These are phyloP conservation scores for Chloropicon primus DNA, from an alignment of 139 green algal species.

Conservation along the genomic window DNA sequence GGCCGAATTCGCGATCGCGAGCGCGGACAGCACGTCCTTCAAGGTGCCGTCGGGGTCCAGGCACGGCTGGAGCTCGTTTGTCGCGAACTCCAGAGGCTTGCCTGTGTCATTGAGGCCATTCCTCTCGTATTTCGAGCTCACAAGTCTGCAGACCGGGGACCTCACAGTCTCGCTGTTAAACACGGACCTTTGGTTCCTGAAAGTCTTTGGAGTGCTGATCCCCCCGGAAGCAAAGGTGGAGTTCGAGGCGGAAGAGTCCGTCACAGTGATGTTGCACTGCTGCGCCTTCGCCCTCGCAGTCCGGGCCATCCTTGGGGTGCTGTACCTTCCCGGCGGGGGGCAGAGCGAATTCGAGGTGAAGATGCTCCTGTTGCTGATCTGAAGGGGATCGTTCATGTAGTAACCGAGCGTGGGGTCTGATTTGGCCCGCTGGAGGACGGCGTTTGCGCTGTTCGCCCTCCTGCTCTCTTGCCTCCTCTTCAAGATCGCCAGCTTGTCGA, in stretches of 20 bases:
- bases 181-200: background rate
- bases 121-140: background rate
- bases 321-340: background rate
- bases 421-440: background rate
- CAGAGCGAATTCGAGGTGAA: background rate
- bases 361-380: background rate
- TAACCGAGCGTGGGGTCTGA: background rate
- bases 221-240: background rate
- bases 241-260: background rate
- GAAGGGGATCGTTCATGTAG: background rate
- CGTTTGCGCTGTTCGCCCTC: background rate
- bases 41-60: conserved; percentile 22
- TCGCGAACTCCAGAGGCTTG: conserved; percentile 13
- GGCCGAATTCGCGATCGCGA: conserved; percentile 41
- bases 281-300: background rate
- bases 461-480: background rate
- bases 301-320: background rate
- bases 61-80: conserved; percentile 28
- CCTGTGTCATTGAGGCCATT: background rate
- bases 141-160: background rate
- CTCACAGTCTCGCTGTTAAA: background rate
- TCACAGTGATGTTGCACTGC: background rate
- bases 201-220: background rate
- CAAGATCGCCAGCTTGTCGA: background rate
- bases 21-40: conserved; percentile 14